Base-by-base conservation (phyloP, 108 stramenopile species). In the Cyclostephanos invisitatus region DNA sequence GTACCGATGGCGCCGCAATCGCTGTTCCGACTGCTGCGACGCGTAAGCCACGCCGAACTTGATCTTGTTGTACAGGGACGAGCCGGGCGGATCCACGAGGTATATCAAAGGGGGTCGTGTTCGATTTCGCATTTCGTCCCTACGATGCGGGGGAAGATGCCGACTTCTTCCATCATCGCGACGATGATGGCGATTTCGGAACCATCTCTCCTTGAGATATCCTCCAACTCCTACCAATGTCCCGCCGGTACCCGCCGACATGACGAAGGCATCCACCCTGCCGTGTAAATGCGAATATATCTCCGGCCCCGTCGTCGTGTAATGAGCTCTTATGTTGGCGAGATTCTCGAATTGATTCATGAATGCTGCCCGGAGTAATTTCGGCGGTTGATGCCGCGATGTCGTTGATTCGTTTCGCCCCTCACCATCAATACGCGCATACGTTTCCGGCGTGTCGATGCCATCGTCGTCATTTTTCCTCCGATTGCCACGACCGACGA, bases 221-320 rank as follows among this genome's bases (percentile, higher is more conserved):
- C 67, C 64, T 20, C 93, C 96, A 2, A 96, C 89, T 15, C 98
- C 97, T 15, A 96, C 88, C 44, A 99, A 88, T 44, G 96, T 97
- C 25, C 97, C 97, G 11, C 97, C 97, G 18, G 98, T 99, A 0
- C 98, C 98, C 12, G 97, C 85, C 17, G 94, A 96, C 97, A 99
- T 98, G 63, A 90, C 84, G 80, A 99, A 98, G 17, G 97, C 97
- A 74, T 97, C 91, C 24, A 97, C 63, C 12, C 75, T 68, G 56
- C 69, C 73, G 2, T 61, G 25, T 3, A 84, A 65, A 66, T 95
- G 93, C 25, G 60, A 48, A 70, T 77, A 89, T 18, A 98, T 88
- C 82, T 98, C 98, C 2, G 88, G 98, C 18, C 96, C 98, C 3
- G 97, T 98, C 2, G 75, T 67, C 5, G 64, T 57, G 68, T 90